These are phyloP conservation scores for Dysphania ambrosioides DNA, from an alignment of 148 eudicot species.

Conservation along the genomic window DNA sequence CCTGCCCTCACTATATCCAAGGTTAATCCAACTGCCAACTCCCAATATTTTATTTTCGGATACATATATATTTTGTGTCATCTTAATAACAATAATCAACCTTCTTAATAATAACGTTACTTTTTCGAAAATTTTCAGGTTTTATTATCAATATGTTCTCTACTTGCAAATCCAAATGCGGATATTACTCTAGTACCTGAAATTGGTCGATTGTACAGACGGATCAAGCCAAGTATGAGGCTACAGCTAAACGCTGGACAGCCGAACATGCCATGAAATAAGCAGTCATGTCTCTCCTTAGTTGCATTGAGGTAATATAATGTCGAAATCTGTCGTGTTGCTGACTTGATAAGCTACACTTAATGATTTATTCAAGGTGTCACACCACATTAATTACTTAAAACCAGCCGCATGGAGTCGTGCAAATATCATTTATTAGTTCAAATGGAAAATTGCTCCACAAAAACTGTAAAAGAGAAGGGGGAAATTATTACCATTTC, in stretches of 20 bases:
- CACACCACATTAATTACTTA: no score
- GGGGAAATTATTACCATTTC: neutral
- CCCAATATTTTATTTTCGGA: no score
- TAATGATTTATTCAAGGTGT: no score
- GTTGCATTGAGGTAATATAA: no score
- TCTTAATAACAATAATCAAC: no score
- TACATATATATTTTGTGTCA: no score
- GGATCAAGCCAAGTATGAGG: slow-evolving; percentile 31
- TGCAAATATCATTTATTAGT: neutral
- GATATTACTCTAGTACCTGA: slow-evolving; percentile 34
- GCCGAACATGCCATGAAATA: slow-evolving; percentile 34
- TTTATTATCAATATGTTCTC: slow-evolving; percentile 32
- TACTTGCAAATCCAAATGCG: slow-evolving; percentile 34
- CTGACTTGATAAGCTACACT: no score
- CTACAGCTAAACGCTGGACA: slow-evolving; percentile 34
- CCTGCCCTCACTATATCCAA: slow-evolving; percentile 70
- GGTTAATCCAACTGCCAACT: slow-evolving; percentile 23
- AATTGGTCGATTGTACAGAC: slow-evolving; percentile 30
- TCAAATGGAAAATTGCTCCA: neutral
- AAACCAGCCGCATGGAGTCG: neutral
- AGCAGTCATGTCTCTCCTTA: neutral
- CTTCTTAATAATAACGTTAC: no score
- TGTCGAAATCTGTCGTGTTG: neutral
- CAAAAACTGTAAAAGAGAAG: neutral
- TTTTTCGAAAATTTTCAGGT: slow-evolving; percentile 27